A percentile compares a stretch with the other conserved stretches of the same genome.
Evolutionary conservation across 1,284 basidiomycete genomes (phyloP).

Genomic region (Thelephora terrestris): DNA sequence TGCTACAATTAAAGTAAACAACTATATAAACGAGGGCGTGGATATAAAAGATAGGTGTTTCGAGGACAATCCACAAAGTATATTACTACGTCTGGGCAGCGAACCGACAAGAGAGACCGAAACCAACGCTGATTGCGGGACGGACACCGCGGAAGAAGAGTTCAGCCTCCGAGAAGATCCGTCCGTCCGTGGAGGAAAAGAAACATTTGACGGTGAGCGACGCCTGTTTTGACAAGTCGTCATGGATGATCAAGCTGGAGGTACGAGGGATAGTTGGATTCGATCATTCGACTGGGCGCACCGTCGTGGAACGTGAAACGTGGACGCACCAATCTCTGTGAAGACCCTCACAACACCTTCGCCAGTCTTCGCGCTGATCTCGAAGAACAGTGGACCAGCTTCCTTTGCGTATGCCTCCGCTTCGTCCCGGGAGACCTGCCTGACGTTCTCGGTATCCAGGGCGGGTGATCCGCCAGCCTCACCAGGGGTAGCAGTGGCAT

Average conservation of each 20-base stretch:
- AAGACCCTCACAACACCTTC: constrained; percentile 96
- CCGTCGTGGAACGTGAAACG: constrained; percentile 15
- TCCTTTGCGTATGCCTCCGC: constrained; percentile 95
- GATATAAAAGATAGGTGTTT: neutral
- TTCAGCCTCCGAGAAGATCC: constrained; percentile 99
- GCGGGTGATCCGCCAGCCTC: constrained; percentile 38
- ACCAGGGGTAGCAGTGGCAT: constrained; percentile 78
- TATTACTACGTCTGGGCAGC: constrained; percentile 97
- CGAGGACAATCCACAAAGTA: too few species aligned
- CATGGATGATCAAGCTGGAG: constrained; percentile 93
- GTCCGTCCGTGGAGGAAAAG: constrained; percentile 94
- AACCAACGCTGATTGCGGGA: constrained; percentile 99
- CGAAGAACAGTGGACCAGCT: constrained; percentile 89
- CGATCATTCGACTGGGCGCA: too few species aligned
- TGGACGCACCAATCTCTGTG: constrained; percentile 95
- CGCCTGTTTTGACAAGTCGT: constrained; percentile 99
- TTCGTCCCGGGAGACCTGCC: constrained; percentile 89
- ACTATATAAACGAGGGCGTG: too few species aligned
- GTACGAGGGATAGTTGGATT: constrained; percentile 14
- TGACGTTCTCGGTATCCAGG: constrained; percentile 51
- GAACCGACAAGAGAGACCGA: constrained; percentile 99
- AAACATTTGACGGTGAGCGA: constrained; percentile 99
- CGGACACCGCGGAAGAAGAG: constrained; percentile 99
- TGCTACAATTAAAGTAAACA: too few species aligned
- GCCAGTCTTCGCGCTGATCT: constrained; percentile 97